A percentile compares a stretch with the other conserved stretches of the same genome.
These are phyloP conservation scores for Sporothrix brunneoviolacea DNA, from an alignment of 2,329 filamentous ascomycete species.

Conservation along the genomic window DNA sequence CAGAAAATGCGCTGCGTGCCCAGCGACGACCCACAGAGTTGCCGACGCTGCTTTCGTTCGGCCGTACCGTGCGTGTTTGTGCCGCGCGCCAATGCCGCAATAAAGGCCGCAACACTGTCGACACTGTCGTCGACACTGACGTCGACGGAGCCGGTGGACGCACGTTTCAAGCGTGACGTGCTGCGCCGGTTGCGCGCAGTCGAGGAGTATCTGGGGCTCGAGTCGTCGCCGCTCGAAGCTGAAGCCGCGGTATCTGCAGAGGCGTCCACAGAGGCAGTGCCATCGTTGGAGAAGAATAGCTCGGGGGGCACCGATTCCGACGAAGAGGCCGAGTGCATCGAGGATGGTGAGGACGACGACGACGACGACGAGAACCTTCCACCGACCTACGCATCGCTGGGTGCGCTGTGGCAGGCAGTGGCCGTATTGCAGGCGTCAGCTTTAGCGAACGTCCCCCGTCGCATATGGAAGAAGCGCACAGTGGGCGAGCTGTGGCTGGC, in stretches of 20 bases:
- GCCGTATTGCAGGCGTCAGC: background rate
- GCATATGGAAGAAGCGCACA: conserved; percentile 12
- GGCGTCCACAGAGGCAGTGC: too few relatives aligned
- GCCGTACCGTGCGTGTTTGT: conserved; percentile 17
- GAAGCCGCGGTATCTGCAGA: background rate
- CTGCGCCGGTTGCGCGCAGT: conserved; percentile 12
- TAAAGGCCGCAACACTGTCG: too few relatives aligned
- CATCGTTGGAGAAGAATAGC: too few relatives aligned
- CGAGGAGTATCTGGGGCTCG: conserved; percentile 11
- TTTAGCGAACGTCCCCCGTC: background rate
- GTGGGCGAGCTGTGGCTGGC: conserved; percentile 13
- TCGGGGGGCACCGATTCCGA: background rate
- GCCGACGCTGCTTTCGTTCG: conserved; percentile 13
- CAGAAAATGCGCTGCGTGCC: conserved; percentile 18
- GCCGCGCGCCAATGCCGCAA: conserved; percentile 15
- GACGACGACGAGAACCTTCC: background rate
- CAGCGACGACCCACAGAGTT: conserved; percentile 3
- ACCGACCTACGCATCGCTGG: conserved; percentile 7
- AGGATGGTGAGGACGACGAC: background rate
- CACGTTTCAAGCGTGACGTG: conserved; percentile 7
- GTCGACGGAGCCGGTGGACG: background rate
- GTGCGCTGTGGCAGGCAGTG: conserved; percentile 13
- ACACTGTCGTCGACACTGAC: background rate
- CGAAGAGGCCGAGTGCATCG: background rate
- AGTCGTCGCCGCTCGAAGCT: background rate